Percentiles rank a stretch among this genome's conserved stretches.
These are phyloP conservation scores for Cymbopogon citratus DNA, from an alignment of 176 grass and related monocot species.

Conservation along the genomic window DNA sequence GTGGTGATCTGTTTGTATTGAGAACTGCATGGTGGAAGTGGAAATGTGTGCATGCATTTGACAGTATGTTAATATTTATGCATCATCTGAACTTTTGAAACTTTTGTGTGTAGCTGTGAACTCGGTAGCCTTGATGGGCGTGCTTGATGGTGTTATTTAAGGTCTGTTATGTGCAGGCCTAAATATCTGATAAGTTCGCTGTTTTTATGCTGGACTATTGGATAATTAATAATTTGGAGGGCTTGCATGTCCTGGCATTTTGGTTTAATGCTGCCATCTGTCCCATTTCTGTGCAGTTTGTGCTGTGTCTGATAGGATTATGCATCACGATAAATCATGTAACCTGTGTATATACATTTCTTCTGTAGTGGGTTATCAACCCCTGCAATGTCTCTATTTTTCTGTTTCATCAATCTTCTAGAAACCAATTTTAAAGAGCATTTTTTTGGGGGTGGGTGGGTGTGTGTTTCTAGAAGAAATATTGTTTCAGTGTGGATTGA, in stretches of 20 bases:
- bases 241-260: not conserved
- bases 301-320: not conserved
- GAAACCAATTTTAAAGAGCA: not conserved
- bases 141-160: constrained; percentile 1
- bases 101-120: not conserved
- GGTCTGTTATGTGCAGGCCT: not conserved
- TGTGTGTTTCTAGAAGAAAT: not conserved
- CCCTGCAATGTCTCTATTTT: not conserved
- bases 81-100: not conserved
- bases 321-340: not conserved
- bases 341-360: not conserved
- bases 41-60: not conserved
- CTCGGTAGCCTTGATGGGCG: not conserved
- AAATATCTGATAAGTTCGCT: not conserved
- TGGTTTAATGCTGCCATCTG: not conserved
- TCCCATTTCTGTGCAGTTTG: not conserved
- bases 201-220: not conserved
- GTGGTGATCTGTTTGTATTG: not conserved
- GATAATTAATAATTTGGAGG: not conserved
- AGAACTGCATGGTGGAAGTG: not conserved
- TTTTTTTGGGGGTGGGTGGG: not conserved
- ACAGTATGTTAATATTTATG: not conserved
- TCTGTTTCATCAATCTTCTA: not conserved
- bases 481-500: not conserved
- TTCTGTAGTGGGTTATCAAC: not conserved